Evolutionary conservation across 2,329 filamentous ascomycete species (phyloP), one percentile per base, ranked within the genome.

Genomic region (Elsinoe arachidis): DNA sequence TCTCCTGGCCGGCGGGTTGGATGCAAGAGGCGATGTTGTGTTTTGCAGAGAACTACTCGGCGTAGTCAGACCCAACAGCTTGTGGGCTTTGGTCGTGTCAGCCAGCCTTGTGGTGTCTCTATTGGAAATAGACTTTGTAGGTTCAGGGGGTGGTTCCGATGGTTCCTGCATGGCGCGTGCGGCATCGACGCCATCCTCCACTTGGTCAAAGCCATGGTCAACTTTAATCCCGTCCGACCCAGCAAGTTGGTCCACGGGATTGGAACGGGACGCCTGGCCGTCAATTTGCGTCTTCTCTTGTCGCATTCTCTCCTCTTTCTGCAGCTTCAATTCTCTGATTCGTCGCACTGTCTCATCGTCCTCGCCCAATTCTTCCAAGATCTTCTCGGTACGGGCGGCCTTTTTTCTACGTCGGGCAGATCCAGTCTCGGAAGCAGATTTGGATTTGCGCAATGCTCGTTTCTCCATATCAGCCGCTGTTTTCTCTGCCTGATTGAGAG

Each of bases 301-400:
- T 62, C 71, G 73, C 46, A 81, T 76, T 59, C 80, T 75, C 63
- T 76, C 74, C 67, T 80, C 73, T 61, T 81, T 80, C 61, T 80
- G 78, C 62, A 80, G 76, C 64, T 79, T 78, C 33, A 84, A 66
- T 63, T 84, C 75, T 63, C 77, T 75, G 53, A 84, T 84, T 57
- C 77, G 77, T 35, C 78, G 79, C 5, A 84, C 81, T 39, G 81
- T 80, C 26, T 81, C 78, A 51, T 72, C 69, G 44, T 72, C 67
- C 54, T 74, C 69, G 17, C 68, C 69, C 44, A 72, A 61, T 52
- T 70, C 69, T 15, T 65, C 67, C 3, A 59, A 58, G 17, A 59
- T 41, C 21, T 59, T 52, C 39, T 62, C 56, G 5, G 39, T 55
- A 14, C 53, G 39, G 14, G 59, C 55, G 2, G 66, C 64, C 43